Conservation (phyloP, 1,284 basidiomycete species). For the Moesziomyces antarcticus region DNA sequence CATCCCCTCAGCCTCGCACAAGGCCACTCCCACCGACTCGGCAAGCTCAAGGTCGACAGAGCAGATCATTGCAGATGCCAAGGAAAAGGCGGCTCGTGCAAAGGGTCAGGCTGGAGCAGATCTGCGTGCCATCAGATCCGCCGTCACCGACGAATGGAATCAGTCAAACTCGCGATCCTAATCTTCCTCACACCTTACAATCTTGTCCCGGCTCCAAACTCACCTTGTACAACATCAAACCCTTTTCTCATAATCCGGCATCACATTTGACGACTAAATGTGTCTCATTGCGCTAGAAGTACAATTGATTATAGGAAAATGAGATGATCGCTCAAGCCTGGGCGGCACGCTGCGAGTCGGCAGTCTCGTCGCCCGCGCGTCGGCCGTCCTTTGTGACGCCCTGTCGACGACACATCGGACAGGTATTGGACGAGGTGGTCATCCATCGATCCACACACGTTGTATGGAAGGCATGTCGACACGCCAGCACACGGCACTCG, state of each 20-base stretch:
- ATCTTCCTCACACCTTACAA: background rate
- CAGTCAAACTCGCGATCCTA: constrained; percentile 16
- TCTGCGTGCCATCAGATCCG: constrained; percentile 25
- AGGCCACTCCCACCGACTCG: background rate
- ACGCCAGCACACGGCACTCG: constrained; percentile 55
- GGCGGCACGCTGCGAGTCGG: constrained; percentile 41
- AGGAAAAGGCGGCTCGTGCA: constrained; percentile 15
- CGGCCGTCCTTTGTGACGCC: constrained; percentile 47
- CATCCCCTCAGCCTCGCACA: constrained; percentile 33
- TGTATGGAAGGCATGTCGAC: constrained; percentile 62
- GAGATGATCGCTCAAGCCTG: constrained; percentile 14
- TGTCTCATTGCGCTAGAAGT: constrained; percentile 22
- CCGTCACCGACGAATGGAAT: constrained; percentile 39
- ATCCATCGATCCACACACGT: constrained; percentile 59
- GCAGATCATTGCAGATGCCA: constrained; percentile 24
- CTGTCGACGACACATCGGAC: constrained; percentile 56
- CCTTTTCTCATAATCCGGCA: background rate
- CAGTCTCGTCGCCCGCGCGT: constrained; percentile 39
- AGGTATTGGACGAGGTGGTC: constrained; percentile 57
- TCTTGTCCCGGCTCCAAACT: too few relatives aligned
- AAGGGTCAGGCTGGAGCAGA: constrained; percentile 25
- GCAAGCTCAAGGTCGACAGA: constrained; percentile 11
- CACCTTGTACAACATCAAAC: background rate
- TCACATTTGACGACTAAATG: background rate
- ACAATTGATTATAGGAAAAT: constrained; percentile 11